These are phyloP conservation scores for Phytopythium oedochilum DNA, from an alignment of 352 stramenopile species.

Conservation along the genomic window DNA sequence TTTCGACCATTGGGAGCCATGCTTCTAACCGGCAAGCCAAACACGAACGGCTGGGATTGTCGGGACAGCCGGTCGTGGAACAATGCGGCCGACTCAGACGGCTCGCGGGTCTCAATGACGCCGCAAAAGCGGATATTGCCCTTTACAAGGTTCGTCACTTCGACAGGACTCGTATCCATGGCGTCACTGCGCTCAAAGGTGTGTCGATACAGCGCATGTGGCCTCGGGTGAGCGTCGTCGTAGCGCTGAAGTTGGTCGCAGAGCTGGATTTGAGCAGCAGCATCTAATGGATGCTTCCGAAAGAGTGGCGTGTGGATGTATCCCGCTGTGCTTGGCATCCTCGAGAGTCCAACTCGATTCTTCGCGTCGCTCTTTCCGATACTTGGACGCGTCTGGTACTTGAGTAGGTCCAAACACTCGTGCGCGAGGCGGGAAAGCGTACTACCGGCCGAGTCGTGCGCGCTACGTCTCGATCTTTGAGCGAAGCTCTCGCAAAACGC, in stretches of 20 bases:
- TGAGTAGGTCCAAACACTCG: not conserved
- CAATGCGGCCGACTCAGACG: not conserved
- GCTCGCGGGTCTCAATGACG: not conserved
- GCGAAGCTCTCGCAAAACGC: not conserved
- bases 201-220: not conserved
- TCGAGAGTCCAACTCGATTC: not conserved
- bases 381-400: no score
- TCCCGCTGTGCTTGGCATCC: not conserved
- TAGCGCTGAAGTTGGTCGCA: not conserved
- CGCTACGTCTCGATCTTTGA: not conserved
- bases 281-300: not conserved
- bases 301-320: not conserved
- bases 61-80: not conserved
- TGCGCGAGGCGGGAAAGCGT: not conserved
- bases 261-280: not conserved
- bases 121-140: not conserved
- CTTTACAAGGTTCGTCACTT: not conserved
- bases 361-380: not conserved
- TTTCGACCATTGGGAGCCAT: not conserved
- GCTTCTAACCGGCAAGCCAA: not conserved
- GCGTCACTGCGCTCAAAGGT: not conserved
- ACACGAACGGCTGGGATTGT: not conserved
- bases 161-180: not conserved
- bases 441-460: no score
- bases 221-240: not conserved